A percentile compares a stretch with the other conserved stretches of the same genome.
Evolutionary conservation across 129 eudicot species (phyloP).

Genomic region (Logfia minima): DNA sequence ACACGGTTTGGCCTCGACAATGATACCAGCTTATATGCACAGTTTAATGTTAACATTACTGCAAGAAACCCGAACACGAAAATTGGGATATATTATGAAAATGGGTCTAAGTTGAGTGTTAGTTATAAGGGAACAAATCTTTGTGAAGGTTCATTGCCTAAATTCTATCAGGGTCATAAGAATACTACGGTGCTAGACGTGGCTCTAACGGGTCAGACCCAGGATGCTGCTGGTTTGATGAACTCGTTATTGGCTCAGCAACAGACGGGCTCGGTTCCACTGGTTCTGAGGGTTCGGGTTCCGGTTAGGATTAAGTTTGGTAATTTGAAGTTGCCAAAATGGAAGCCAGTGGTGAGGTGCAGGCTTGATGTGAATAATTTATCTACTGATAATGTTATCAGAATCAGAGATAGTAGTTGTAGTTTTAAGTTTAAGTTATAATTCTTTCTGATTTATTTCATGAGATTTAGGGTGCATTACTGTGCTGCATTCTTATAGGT

Average conservation of each 20-base stretch:
- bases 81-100: conserved; percentile 73
- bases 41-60: conserved; percentile 71
- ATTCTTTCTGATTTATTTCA: conserved; percentile 23
- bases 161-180: conserved; percentile 83
- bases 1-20: conserved; percentile 44
- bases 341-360: conserved; percentile 73
- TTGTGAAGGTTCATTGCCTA: conserved; percentile 70
- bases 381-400: conserved; percentile 41
- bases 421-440: conserved; percentile 53
- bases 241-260: conserved; percentile 41
- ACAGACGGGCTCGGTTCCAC: conserved; percentile 58
- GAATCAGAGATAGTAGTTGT: conserved; percentile 59
- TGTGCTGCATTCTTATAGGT: background rate
- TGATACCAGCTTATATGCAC: conserved; percentile 57
- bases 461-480: conserved; percentile 4
- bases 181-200: conserved; percentile 62
- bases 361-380: conserved; percentile 54
- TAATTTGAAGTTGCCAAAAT: conserved; percentile 60
- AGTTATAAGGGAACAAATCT: conserved; percentile 50
- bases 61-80: conserved; percentile 74
- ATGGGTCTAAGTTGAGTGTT: conserved; percentile 55
- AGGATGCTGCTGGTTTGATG: conserved; percentile 42
- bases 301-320: conserved; percentile 76
- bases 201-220: conserved; percentile 38
- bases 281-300: conserved; percentile 52